Base-by-base conservation (phyloP, 768 basidiomycete genomes). In the Suillus luteus region DNA sequence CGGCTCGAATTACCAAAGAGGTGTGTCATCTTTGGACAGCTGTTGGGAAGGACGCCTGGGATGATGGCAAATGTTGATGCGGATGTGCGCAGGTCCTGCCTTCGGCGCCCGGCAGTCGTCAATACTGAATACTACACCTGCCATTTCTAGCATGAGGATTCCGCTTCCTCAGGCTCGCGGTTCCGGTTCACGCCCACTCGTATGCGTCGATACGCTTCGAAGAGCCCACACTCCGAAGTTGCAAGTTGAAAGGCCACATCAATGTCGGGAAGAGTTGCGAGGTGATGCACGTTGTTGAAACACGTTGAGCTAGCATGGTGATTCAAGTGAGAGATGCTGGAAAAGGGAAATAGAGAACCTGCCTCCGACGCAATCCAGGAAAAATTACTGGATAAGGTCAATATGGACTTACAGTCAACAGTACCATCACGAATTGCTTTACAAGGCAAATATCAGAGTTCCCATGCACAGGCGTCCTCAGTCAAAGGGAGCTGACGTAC, bases 401-500 rank as follows among this genome's bases (percentile, higher is more conserved):
- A 44, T 11, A 19, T 27, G 41, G 22, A 22, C 65, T 43, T 49
- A 64, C 66, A 27, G 2, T 58, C 31, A 5, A 66, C 71, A 71
- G 61, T 49, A 70, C 75, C 70, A 68, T 66, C 22, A 0, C 57
- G 48, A 69, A 46, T 73, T 76, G 55, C 74, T 67, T 33, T 68
- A 46, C 51, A 7, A 54, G 73, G 74, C 51, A 75, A 59, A 59
- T 27, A 62, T 44, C 62, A 67, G 54, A 55, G 33, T 55, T 15
- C 19, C 5, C 27, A 43, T 6, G 4, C 46, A 1, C 12, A 62
- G 55, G 61, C 62, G 57, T 51, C 41, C 27, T 52, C 66, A 60
- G 67, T 68, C 24, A 59, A 66, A 66, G 65, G 55, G 65, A 54
- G 71, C 73, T 76, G 71, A 74, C 75, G 64, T 64, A 75, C 35